phyloP scores from a whole-genome alignment of 257 asterid genomes.

The Solanum paucissectum region DNA sequence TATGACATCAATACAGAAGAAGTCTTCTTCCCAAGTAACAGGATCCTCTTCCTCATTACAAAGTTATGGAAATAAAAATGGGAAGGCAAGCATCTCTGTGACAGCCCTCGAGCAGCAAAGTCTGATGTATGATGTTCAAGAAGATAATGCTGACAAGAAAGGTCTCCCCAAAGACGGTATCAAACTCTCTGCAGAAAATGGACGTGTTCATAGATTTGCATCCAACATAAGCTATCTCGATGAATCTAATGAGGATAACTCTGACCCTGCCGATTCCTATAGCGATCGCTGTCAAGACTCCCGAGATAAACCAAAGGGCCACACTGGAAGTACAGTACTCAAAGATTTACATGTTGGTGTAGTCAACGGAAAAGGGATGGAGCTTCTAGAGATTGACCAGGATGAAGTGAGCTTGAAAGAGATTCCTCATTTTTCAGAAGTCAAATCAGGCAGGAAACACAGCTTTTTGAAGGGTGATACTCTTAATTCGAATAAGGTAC shows the following conservation, averaged over 20 bases:
- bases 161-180: not conserved
- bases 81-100: conserved; percentile 14
- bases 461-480: conserved; percentile 21
- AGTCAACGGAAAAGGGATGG: conserved; percentile 1
- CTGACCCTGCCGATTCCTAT: not conserved
- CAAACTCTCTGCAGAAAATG: conserved; percentile 9
- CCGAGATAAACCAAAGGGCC: conserved; percentile 6
- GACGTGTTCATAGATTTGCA: conserved; percentile 2
- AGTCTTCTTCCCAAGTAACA: conserved; percentile 18
- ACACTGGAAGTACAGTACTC: conserved; percentile 4
- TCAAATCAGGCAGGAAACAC: conserved; percentile 21
- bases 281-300: not conserved
- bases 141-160: conserved; percentile 11
- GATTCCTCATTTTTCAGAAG: conserved; percentile 5
- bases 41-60: conserved; percentile 42
- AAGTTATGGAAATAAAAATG: conserved; percentile 23
- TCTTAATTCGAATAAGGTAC: conserved; percentile 15
- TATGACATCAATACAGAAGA: conserved; percentile 45
- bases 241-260: conserved; percentile 3
- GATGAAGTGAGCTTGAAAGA: conserved; percentile 11
- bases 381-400: conserved; percentile 3
- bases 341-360: conserved; percentile 11
- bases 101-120: conserved; percentile 17
- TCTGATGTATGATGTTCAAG: conserved; percentile 9
- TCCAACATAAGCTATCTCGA: conserved; percentile 5